Conservation (phyloP, 2,329 filamentous ascomycete species). For the Coniochaeta ligniaria region DNA sequence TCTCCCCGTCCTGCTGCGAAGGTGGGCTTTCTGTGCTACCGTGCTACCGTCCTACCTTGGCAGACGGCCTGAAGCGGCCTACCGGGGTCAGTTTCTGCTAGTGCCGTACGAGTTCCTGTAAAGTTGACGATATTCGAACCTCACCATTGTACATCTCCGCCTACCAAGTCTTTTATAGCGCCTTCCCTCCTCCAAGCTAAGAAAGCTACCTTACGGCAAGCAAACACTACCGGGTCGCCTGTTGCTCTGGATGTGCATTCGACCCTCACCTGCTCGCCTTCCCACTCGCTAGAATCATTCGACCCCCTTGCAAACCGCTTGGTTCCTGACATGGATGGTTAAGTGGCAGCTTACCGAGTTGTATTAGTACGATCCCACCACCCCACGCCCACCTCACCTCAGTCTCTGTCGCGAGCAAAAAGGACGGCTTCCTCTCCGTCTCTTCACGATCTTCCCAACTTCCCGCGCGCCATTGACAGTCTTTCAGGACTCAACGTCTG, state of each 20-base stretch:
- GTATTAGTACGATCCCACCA: background rate
- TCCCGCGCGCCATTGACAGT: background rate
- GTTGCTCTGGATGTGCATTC: background rate
- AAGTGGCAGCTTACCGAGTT: background rate
- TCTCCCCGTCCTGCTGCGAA: background rate
- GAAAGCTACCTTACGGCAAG: background rate
- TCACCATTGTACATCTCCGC: too few species aligned
- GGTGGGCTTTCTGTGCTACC: background rate
- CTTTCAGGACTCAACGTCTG: background rate
- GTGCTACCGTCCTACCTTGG: background rate
- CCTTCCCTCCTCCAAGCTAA: background rate
- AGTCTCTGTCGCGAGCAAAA: background rate
- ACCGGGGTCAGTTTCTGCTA: background rate
- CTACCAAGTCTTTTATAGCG: too few species aligned
- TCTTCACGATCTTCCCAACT: background rate
- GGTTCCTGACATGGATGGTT: background rate
- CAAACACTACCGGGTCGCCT: background rate
- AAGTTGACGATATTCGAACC: background rate
- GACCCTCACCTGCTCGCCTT: background rate
- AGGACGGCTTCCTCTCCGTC: background rate
- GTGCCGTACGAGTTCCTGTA: background rate
- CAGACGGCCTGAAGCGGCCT: background rate
- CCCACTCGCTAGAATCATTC: background rate
- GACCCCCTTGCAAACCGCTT: background rate
- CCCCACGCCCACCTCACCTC: background rate